These are phyloP conservation scores for Podaxis sp. DNA, from an alignment of 768 basidiomycete species.

Conservation along the genomic window DNA sequence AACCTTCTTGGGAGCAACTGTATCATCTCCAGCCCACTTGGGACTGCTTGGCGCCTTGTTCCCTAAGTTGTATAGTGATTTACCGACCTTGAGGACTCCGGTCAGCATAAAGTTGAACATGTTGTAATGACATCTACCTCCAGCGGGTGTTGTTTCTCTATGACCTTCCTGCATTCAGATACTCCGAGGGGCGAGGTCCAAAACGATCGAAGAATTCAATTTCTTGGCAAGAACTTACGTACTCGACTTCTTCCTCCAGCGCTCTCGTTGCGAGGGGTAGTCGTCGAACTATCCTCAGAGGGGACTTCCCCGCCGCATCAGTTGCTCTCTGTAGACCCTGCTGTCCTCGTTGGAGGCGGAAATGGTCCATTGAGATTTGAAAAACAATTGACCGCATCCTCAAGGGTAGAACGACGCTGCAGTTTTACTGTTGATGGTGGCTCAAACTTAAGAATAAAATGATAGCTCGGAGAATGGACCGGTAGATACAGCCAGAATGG, in stretches of 20 bases:
- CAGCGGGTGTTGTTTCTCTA: not conserved
- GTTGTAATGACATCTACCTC: constrained; percentile 8
- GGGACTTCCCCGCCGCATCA: not conserved
- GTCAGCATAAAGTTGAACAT: constrained; percentile 1
- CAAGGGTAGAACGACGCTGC: not conserved
- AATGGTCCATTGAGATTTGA: not conserved
- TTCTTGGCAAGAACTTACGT: constrained; percentile 14
- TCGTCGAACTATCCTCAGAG: not conserved
- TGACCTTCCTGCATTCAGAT: constrained; percentile 5
- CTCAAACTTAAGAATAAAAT: not conserved
- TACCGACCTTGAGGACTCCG: constrained; percentile 3
- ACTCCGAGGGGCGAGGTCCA: constrained; percentile 13
- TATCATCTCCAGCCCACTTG: constrained; percentile 14
- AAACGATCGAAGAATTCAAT: not conserved
- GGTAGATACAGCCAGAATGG: not conserved
- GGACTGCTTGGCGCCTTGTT: not conserved
- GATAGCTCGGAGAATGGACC: not conserved
- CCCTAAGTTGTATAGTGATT: constrained; percentile 7
- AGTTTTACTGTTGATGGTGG: not conserved
- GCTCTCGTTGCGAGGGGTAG: constrained; percentile 10
- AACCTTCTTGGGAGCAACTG: constrained; percentile 6
- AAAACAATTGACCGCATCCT: not conserved
- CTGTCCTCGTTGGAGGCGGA: not conserved
- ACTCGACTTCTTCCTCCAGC: constrained; percentile 13
- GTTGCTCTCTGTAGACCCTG: not conserved